A percentile compares a stretch with the other conserved stretches of the same genome.
Evolutionary conservation across 2,329 filamentous ascomycete genomes (phyloP).

Genomic region (Clonostachys byssicola): DNA sequence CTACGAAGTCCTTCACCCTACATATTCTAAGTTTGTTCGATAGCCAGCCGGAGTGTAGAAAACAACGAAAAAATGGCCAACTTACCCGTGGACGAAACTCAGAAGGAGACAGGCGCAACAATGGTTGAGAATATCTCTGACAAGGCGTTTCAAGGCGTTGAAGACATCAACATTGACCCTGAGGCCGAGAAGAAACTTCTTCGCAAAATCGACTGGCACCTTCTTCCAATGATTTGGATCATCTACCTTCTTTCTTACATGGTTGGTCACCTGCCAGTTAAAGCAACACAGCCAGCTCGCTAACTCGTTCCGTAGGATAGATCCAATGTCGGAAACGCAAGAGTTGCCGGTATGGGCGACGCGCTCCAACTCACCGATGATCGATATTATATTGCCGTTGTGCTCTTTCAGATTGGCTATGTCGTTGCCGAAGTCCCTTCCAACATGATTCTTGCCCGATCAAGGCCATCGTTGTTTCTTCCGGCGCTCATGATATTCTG

Average conservation of each 20-base stretch:
- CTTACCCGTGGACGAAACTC: too few relatives aligned
- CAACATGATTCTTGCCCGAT: conserved; percentile 46
- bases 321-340: conserved; percentile 41
- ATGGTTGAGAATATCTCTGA: too few relatives aligned
- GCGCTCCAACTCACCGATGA: conserved; percentile 31
- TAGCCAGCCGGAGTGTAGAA: too few relatives aligned
- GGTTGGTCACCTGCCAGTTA: conserved; percentile 17
- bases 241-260: conserved; percentile 9
- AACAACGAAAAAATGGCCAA: too few relatives aligned
- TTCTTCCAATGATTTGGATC: conserved; percentile 49
- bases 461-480: conserved; percentile 42
- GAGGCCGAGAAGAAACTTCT: conserved; percentile 44
- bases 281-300: not conserved
- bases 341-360: conserved; percentile 45
- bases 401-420: conserved; percentile 39
- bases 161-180: conserved; percentile 9
- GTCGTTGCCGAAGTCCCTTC: conserved; percentile 48
- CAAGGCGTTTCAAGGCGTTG: too few relatives aligned
- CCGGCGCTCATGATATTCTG: conserved; percentile 46
- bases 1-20: too few relatives aligned
- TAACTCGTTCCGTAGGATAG: conserved; percentile 32
- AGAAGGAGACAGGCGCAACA: too few relatives aligned
- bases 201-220: conserved; percentile 55
- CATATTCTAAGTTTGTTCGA: too few relatives aligned
- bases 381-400: conserved; percentile 25